Evolutionary conservation across 176 grass and related monocot genomes (phyloP), one percentile per base, ranked within the genome.

Genomic region (Calamus simplicifolius): DNA sequence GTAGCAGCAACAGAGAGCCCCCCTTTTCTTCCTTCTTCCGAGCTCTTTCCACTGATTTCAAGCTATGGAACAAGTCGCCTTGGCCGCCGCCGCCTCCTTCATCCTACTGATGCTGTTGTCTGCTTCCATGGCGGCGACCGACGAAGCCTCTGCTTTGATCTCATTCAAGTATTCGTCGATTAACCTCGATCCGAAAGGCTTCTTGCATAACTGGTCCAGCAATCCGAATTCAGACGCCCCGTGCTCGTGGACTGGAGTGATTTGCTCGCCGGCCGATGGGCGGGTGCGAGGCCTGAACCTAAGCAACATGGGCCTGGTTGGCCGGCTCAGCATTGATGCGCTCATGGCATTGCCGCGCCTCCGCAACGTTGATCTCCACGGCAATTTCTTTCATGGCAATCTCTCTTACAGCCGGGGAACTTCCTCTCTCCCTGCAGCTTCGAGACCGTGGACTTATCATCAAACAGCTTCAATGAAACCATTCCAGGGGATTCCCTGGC

Each of bases 301-400:
- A 55, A 88, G 63, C 63, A 50, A 81, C 73, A 88, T 85, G 93
- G 62, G 51, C 5, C 87, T 98, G 58, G 64, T 58, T 5, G 93
- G 93, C 17, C 72, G 69, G 6, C 81, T 98, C 50, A 62, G 51
- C 2, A 58, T 98, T 6, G 75, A 85, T 50, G 48, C 59, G 28
- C 81, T 98, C 26, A 55, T 98, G 19, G 19, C 56, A 5, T 79
- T 98, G 26, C 79, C 81, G 5, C 28, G 56, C 21, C 78, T 98
- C 1, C 73, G 63, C 43, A 49, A 43, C 29, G 75, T 98, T 48
- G 67, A 80, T 56, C 56, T 98, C 56, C 61, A 72, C 62, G 79
- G 87, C 64, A 98, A 98, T 70, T 86, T 73, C 48, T 98, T 98
- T 69, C 51, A 89, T 38, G 93, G 93, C 78, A 85, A 83, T 75